These are phyloP conservation scores for Populus simonii DNA, from an alignment of 345 rosid genomes.

Conservation along the genomic window DNA sequence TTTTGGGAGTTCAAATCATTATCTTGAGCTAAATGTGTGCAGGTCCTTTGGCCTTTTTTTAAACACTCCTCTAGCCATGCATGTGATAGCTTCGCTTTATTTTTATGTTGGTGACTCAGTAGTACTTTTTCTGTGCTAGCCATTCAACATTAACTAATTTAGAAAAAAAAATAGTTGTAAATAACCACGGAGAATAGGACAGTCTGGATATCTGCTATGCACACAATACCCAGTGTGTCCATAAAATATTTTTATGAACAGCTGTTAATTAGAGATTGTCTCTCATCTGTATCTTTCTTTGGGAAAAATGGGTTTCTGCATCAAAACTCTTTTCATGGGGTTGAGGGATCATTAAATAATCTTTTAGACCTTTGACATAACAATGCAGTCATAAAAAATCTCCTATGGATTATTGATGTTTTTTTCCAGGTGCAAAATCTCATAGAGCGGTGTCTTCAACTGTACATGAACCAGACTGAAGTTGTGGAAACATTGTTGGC, in stretches of 20 bases:
- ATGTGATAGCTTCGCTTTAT: neutral
- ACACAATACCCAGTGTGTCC: neutral
- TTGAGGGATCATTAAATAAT: neutral
- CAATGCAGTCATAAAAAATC: neutral
- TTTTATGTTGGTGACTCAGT: neutral
- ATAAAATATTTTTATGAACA: neutral
- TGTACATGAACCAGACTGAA: constrained; percentile 36
- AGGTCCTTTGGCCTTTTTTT: neutral
- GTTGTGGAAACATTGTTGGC: constrained; percentile 30
- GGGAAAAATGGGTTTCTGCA: neutral
- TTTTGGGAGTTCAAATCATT: neutral
- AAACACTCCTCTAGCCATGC: neutral
- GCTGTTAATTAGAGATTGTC: neutral
- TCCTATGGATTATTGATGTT: neutral
- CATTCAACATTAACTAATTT: neutral
- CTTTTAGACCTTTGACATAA: neutral
- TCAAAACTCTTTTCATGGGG: neutral
- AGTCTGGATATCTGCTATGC: neutral
- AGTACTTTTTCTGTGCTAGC: too few species aligned
- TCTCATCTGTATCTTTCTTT: neutral
- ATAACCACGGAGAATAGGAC: neutral
- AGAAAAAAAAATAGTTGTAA: neutral
- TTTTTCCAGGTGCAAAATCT: constrained; percentile 36
- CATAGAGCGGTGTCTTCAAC: constrained; percentile 34
- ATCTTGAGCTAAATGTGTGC: too few species aligned